Evolutionary conservation across 2,329 filamentous ascomycete species (phyloP), one percentile per base, ranked within the genome.

Genomic region (Akanthomyces uredinophilus): DNA sequence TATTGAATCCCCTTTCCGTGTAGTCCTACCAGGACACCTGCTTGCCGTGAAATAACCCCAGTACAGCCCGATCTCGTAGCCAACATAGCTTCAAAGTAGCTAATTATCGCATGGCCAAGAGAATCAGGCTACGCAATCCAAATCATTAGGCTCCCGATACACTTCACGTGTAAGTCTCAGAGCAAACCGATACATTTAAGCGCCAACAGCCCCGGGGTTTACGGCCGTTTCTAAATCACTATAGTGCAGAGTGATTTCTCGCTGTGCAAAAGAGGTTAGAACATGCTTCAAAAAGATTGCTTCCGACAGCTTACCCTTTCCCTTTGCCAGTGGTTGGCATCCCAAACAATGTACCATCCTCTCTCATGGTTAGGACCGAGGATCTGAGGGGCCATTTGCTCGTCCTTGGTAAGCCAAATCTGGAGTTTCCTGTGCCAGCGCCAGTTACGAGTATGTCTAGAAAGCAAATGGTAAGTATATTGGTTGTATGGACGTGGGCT

Each of bases 381-480:
- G 18, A 81, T 78, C 63, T 86, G 83, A 35, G 86, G 86, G 50
- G 83, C 80, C 83, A 88, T 85, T 66, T 84, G 76, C 62, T 88
- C 85, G 68, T 88, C 86, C 72, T 88, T 88, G 5, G 86, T 88
- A 55, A 89, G 74, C 86, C 86, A 89, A 27, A 87, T 73, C 66
- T 85, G 83, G 27, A 86, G 74, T 71, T 86, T 86, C 76, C 87
- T 87, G 71, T 89, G 86, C 82, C 86, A 89, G 64, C 86, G 78
- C 86, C 86, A 89, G 71, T 87, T 87, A 22, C 86, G 81, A 63
- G 81, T 81, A 67, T 85, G 83, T 49, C 85, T 88, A 62, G 10
- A 18, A 29, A 53, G 16, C n/a, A 13, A 8, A 27, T 29, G 16
- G 47, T 65, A 41, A 60, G 63, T 61, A 56, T n/a, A 5, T 4